Evolutionary conservation across 306 rosid genomes (phyloP), one percentile per base, ranked within the genome.

Genomic region (Quercus suber): DNA sequence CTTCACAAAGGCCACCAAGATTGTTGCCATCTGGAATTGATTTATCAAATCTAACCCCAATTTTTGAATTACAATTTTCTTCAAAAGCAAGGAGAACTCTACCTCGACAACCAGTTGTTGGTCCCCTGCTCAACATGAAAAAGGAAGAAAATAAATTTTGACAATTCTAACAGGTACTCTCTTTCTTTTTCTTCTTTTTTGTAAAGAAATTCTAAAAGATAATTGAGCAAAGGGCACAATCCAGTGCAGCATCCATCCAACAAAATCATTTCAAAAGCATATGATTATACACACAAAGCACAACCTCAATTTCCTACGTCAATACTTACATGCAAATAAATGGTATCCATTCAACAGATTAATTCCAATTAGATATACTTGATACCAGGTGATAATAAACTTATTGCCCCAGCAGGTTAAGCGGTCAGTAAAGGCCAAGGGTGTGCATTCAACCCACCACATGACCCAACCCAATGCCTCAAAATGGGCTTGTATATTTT

Each of bases 11-110:
- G 57, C 99, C 99, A 59, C 99, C 99, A 59, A 96, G 97, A 87
- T 96, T 90, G 80, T 90, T 96, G 51, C 99, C 99, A 87, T 93
- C 98, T 49, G 88, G 96, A 84, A 96, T 90, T 60, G 97, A 84
- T 82, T 93, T 91, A 68, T 96, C 99, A 87, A 96, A 96, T 83
- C 98, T 82, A 86, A 96, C 99, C 67, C 99, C 99, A 86, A 96
- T 86, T 90, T 96, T 96, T 18, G 99, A 90, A 61, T 87, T 86
- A 51, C 87, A 89, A 51, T 95, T 95, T 67, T 90, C 96, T 88
- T 93, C 99, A 85, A 96, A 96, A 82, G 96, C 80, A 81, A 93
- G 98, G 69, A 93, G 77, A 87, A 96, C 92, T 88, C 85, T 91
- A 35, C 99, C 99, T 64, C 93, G 87, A 74, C 80, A 89, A 70